phyloP scores from a whole-genome alignment of 78 protist species.

The Dictyostelium capitatum region DNA sequence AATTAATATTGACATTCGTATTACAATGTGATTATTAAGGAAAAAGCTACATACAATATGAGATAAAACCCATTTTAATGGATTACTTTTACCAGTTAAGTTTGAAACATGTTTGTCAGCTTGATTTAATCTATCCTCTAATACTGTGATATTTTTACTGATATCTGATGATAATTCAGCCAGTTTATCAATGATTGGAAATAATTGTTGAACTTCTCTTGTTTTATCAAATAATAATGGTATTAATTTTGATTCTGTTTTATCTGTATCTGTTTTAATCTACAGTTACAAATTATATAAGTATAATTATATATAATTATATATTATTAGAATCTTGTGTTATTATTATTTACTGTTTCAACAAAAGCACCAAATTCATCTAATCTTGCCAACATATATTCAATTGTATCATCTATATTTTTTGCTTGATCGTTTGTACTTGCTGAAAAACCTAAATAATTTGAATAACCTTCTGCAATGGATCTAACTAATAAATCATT shows the following conservation, averaged over 20 bases:
- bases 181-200: slow-evolving; percentile 51
- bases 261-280: slow-evolving; percentile 73
- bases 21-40: neutral
- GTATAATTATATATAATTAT: neutral
- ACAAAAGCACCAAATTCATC: slow-evolving; percentile 79
- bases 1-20: neutral
- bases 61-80: slow-evolving; percentile 73
- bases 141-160: slow-evolving; percentile 5
- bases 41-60: slow-evolving; percentile 35
- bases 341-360: slow-evolving; percentile 76
- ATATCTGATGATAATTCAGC: slow-evolving; percentile 15
- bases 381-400: slow-evolving; percentile 69
- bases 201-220: slow-evolving; percentile 59
- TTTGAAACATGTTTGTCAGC: slow-evolving; percentile 71
- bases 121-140: slow-evolving; percentile 62
- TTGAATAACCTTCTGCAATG: slow-evolving; percentile 40
- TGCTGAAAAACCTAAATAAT: slow-evolving; percentile 54
- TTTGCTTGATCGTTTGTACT: slow-evolving; percentile 75
- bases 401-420: slow-evolving; percentile 49
- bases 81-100: slow-evolving; percentile 47
- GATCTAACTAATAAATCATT: slow-evolving; percentile 23
- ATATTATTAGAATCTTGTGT: no score
- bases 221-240: slow-evolving; percentile 51
- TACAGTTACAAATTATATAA: neutral
- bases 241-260: slow-evolving; percentile 52